Base-by-base conservation (phyloP, 2,329 filamentous ascomycete species). In the Paecilomyces sp. region DNA sequence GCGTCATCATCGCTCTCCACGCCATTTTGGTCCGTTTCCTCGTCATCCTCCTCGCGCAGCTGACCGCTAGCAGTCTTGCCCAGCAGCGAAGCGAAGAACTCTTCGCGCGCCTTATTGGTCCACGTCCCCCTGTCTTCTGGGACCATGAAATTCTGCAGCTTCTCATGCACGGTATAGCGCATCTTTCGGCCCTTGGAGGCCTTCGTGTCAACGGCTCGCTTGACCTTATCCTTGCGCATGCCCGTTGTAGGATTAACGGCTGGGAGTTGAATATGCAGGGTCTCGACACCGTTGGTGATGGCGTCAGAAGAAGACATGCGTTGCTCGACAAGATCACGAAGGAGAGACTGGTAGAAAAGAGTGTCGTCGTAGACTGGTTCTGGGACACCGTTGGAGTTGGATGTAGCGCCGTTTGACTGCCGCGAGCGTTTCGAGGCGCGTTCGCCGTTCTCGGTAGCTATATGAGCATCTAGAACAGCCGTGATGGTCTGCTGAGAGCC, bases 131-230 rank as follows among this genome's bases (percentile, higher is more conserved):
- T 81, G 71, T 96, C 90, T 73, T 97, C 91, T 0, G 92, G 88
- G 11, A 92, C 92, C 92, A 97, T 97, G 71, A 97, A 97, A 74
- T 97, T 97, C 78, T 96, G 91, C 70, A 99, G 76, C 80, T 97
- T 97, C 79, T 97, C 93, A 71, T 97, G 92, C 54, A 97, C 91
- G 15, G 90, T 94, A 76, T 93, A 99, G 47, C 91, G 84, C 83
- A 99, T 85, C 79, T 97, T 97, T 56, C 94, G 82, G 5, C 94
- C 94, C 77, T 97, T 97, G 72, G 91, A 96, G 0, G 94, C 94
- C 72, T 92, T 94, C 22, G 92, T 92, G 73, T 99, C 94, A 3
- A 97, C 90, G 31, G 88, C 84, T 71, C 90, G 89, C 76, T 89
- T 89, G 60, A 88, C 83, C 80, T 93, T 96, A 63, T 77, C 75